phyloP scores from a whole-genome alignment of 208 protist genomes.

The Crithidia expoeki region DNA sequence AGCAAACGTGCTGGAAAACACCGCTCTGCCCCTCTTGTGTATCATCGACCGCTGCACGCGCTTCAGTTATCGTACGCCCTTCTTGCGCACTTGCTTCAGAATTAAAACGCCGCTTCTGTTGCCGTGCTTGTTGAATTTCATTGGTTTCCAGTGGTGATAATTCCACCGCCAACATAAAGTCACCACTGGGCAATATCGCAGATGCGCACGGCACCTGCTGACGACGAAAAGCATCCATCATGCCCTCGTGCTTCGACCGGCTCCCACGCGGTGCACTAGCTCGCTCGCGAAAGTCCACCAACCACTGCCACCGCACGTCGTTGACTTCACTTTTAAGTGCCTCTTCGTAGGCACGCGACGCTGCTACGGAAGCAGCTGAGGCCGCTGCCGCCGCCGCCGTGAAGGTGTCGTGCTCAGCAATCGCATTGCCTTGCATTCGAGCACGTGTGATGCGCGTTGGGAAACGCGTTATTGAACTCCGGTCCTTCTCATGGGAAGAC shows the following conservation, averaged over 20 bases:
- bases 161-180: slow-evolving; percentile 66
- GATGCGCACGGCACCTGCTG: slow-evolving; percentile 52
- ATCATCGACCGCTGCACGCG: not conserved
- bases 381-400: too few relatives aligned
- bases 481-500: not conserved
- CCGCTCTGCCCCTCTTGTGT: not conserved
- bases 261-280: slow-evolving; percentile 29
- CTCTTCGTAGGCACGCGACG: slow-evolving; percentile 11
- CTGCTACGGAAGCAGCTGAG: not conserved
- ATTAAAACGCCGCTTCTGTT: not conserved
- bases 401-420: not conserved
- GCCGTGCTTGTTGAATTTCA: not conserved
- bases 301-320: slow-evolving; percentile 47
- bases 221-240: slow-evolving; percentile 43
- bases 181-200: slow-evolving; percentile 61
- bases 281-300: slow-evolving; percentile 80
- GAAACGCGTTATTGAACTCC: not conserved
- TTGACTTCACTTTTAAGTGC: slow-evolving; percentile 11
- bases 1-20: slow-evolving; percentile 36
- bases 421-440: not conserved
- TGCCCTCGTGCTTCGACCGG: slow-evolving; percentile 40
- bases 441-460: not conserved
- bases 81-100: not conserved
- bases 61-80: not conserved
- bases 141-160: slow-evolving; percentile 10